Evolutionary conservation across 2,329 filamentous ascomycete genomes (phyloP).

Genomic region (Tolypocladium sp.): DNA sequence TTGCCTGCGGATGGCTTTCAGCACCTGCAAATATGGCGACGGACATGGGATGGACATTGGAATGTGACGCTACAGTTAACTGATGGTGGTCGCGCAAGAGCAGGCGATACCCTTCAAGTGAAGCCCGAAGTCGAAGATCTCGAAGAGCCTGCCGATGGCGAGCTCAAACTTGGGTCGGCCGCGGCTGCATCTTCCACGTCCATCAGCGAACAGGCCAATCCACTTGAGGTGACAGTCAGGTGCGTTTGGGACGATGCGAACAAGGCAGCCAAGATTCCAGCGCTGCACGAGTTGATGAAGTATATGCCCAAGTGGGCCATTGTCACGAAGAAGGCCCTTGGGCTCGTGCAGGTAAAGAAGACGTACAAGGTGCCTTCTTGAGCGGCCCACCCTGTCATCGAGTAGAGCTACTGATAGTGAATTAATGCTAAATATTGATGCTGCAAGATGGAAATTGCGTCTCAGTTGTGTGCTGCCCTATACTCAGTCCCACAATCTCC

Average conservation of each 20-base stretch:
- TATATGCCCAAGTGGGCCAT: slow-evolving; percentile 76
- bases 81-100: slow-evolving; percentile 2
- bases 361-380: slow-evolving; percentile 43
- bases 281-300: slow-evolving; percentile 68
- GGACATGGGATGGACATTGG: slow-evolving; percentile 72
- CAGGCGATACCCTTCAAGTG: neutral
- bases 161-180: slow-evolving; percentile 7
- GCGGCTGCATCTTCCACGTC: neutral
- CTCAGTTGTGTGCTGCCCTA: neutral
- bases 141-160: slow-evolving; percentile 1
- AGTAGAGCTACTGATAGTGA: neutral
- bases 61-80: slow-evolving; percentile 37
- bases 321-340: slow-evolving; percentile 65
- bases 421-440: neutral
- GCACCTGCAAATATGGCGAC: slow-evolving; percentile 71
- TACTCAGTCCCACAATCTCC: neutral
- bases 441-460: neutral
- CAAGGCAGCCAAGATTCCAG: slow-evolving; percentile 60
- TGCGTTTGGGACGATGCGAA: slow-evolving; percentile 91
- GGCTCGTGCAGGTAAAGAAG: slow-evolving; percentile 73
- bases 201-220: slow-evolving; percentile 2
- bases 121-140: neutral
- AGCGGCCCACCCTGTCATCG: slow-evolving; percentile 4
- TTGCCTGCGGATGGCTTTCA: slow-evolving; percentile 54
- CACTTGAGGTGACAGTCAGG: slow-evolving; percentile 54